Percentiles rank a stretch among this genome's conserved stretches.
phyloP scores from a whole-genome alignment of 148 eudicot species.

The Pouteria glomerata region DNA sequence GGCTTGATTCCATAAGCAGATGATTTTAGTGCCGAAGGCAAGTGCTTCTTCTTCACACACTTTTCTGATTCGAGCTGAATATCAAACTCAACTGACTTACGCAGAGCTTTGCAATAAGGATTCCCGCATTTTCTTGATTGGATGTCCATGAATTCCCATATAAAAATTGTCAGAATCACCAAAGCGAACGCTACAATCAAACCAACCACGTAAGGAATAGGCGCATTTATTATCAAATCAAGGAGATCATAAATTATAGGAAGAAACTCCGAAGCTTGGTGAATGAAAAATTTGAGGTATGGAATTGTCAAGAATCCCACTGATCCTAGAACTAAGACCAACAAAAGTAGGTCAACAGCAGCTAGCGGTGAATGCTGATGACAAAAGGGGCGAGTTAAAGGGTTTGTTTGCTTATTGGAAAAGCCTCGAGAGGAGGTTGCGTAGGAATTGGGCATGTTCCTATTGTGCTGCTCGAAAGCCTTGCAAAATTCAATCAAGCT shows the following conservation, averaged over 20 bases:
- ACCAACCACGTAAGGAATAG: constrained; percentile 28
- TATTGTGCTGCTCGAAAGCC: constrained; percentile 35
- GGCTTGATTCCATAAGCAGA: constrained; percentile 19
- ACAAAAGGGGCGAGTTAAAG: constrained; percentile 22
- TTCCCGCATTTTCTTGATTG: constrained; percentile 34
- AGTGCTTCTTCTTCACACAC: constrained; percentile 34
- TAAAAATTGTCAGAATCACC: constrained; percentile 11
- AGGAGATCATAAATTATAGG: constrained; percentile 13
- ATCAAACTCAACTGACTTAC: constrained; percentile 36
- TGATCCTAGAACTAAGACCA: constrained; percentile 26
- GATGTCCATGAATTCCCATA: constrained; percentile 28
- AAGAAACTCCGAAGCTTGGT: constrained; percentile 9
- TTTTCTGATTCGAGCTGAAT: constrained; percentile 39
- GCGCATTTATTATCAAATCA: constrained; percentile 25
- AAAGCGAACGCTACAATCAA: constrained; percentile 16
- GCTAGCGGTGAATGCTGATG: constrained; percentile 25
- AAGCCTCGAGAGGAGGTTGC: constrained; percentile 1
- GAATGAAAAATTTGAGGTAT: constrained; percentile 19
- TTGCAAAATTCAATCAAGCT: constrained; percentile 38
- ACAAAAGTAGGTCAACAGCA: constrained; percentile 25
- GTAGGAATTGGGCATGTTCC: constrained; percentile 1
- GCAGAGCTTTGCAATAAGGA: constrained; percentile 26
- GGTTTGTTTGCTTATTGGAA: constrained; percentile 12
- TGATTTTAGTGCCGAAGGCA: background rate
- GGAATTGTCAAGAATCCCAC: constrained; percentile 30